Base-by-base conservation (phyloP, 2,329 filamentous ascomycete species). In the Pseudopyricularia cyperi region DNA sequence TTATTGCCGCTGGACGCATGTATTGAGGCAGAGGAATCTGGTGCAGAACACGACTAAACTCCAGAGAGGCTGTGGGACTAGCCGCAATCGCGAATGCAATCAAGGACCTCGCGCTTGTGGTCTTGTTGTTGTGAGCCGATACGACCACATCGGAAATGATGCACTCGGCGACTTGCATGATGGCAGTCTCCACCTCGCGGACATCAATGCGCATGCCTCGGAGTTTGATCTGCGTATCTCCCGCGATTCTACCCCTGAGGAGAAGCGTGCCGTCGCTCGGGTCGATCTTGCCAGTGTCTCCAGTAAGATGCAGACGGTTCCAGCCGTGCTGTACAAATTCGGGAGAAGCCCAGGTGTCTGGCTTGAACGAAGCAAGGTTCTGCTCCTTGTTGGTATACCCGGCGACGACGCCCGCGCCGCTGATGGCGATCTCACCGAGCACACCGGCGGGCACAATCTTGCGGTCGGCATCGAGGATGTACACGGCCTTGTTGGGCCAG, bases 121-220 rank as follows among this genome's bases (percentile, higher is more conserved):
- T 19, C 37, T 42, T 42, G 37, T 22, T 42, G 7, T 42, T 11
- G 46, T 54, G 52, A n/a, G 52, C 46, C 3, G 52, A 39, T 33
- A 50, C 52, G 7, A 54, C 52, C 14, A 33, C 52, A 15, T 12
- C 19, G 15, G 24, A 35, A 17, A 49, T 22, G 22, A 7, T 22
- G 22, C 52, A 49, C 33, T 37, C 17, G 39, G 51, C 46, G 8
- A 32, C n/a, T 7, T 46, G 26, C 12, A 52, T 22, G 30, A 52
- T 46, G 19, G 1, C 57, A 57, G 14, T 30, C 53, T n/a, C 54
- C 53, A 77, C 65, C 7, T 75, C 73, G 8, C 59, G 57, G 0
- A 76, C 58, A 12, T 76, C 72, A 22, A 75, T 65, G 2, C 71
- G 63, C 11, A 68, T 47, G 0, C 70, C 70, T 5, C 63, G 60